Percentiles rank a stretch among this genome's conserved stretches.
Conservation (phyloP, 2,329 filamentous ascomycete species). For the Penicillium decumbens region DNA sequence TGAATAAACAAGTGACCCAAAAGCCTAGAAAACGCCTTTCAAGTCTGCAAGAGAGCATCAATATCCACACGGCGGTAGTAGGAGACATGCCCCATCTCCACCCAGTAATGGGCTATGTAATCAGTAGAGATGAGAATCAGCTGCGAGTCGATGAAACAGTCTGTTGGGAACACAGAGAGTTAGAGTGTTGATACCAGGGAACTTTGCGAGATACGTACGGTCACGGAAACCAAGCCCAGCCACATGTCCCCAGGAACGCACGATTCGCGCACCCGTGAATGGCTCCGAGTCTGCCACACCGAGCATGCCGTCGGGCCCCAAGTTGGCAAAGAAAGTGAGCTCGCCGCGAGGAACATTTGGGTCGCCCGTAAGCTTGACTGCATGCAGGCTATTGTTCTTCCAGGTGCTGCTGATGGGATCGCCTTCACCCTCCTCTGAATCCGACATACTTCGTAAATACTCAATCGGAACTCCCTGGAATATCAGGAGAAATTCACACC, state of each 20-base stretch:
- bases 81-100: conserved; percentile 47
- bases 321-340: conserved; percentile 72
- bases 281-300: conserved; percentile 60
- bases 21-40: conserved; percentile 1
- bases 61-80: conserved; percentile 45
- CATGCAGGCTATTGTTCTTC: conserved; percentile 67
- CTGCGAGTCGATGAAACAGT: conserved; percentile 64
- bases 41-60: conserved; percentile 35
- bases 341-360: conserved; percentile 84
- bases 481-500: conserved; percentile 80
- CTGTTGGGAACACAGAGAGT: conserved; percentile 16
- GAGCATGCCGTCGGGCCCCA: conserved; percentile 62
- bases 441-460: neutral
- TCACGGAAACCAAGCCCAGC: conserved; percentile 66
- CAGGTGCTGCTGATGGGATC: no score
- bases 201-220: conserved; percentile 52
- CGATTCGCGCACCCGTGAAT: conserved; percentile 70
- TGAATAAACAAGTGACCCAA: neutral
- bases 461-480: conserved; percentile 59
- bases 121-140: conserved; percentile 75
- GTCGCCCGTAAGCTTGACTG: conserved; percentile 88
- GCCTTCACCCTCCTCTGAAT: no score
- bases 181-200: neutral
- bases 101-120: conserved; percentile 76
- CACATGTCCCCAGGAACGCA: conserved; percentile 71